Evolutionary conservation across 305 asterid genomes (phyloP).

Genomic region (Fraxinus angustifolia): DNA sequence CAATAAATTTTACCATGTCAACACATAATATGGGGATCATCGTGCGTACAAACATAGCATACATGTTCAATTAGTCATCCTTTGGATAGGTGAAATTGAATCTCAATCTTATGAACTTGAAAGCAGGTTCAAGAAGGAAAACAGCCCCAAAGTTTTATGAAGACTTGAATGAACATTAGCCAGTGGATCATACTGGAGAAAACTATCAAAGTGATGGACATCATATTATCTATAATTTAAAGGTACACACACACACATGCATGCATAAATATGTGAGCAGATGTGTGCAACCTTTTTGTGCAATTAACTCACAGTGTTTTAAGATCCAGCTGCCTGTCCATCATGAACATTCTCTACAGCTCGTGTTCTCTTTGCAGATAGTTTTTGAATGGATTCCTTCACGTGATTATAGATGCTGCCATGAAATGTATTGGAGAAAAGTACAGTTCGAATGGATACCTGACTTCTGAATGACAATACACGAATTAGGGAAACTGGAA

Average conservation of each 20-base stretch:
- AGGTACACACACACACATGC: not conserved
- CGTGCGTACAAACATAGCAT: not conserved
- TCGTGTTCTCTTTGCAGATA: conserved; percentile 19
- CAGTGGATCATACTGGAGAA: not conserved
- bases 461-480: not conserved
- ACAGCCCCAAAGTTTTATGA: not conserved
- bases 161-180: not conserved
- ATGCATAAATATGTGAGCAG: not conserved
- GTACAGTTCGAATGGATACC: not conserved
- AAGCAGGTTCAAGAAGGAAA: not conserved
- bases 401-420: conserved; percentile 50
- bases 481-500: not conserved
- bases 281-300: not conserved
- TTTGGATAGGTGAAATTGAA: not conserved
- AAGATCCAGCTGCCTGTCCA: conserved; percentile 13
- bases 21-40: not conserved
- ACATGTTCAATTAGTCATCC: not conserved
- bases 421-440: not conserved
- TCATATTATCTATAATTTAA: not conserved
- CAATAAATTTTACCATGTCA: not conserved
- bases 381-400: conserved; percentile 26
- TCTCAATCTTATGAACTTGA: not conserved
- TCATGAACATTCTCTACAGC: conserved; percentile 9
- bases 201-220: not conserved
- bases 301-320: conserved; percentile 14